Evolutionary conservation across 140 eudicot genomes (phyloP).

Genomic region (Flaveria floridana): DNA sequence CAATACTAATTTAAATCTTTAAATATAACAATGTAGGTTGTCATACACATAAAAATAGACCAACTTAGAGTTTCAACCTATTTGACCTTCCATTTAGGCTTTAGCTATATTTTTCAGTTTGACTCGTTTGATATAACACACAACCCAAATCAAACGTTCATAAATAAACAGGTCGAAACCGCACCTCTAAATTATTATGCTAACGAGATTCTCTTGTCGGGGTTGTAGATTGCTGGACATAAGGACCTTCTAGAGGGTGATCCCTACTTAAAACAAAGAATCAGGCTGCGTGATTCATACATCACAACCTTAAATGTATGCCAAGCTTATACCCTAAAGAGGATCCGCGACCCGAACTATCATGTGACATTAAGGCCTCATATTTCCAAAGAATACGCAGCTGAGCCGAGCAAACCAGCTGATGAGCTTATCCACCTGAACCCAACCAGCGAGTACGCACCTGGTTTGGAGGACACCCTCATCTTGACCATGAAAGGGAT

Average conservation of each 20-base stretch:
- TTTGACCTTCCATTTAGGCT: neutral
- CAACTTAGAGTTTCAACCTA: neutral
- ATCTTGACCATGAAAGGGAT: conserved; percentile 98
- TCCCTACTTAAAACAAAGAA: conserved; percentile 87
- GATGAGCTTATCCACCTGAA: conserved; percentile 73
- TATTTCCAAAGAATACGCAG: conserved; percentile 61
- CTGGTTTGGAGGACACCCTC: conserved; percentile 97
- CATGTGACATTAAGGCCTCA: conserved; percentile 72
- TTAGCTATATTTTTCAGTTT: no score
- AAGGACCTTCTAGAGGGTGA: conserved; percentile 88
- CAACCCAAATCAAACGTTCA: neutral
- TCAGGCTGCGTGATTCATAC: conserved; percentile 74
- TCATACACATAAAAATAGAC: neutral
- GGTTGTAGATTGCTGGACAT: conserved; percentile 80
- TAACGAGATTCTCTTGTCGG: neutral
- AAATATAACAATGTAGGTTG: neutral
- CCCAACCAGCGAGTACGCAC: conserved; percentile 93
- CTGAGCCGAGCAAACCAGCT: conserved; percentile 59
- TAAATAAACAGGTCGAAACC: neutral
- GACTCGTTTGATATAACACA: neutral
- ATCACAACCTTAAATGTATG: conserved; percentile 83
- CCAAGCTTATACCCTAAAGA: conserved; percentile 81
- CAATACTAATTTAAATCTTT: neutral
- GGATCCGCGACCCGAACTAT: conserved; percentile 85
- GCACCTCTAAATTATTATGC: neutral